These are phyloP conservation scores for Vaccinium darrowii DNA, from an alignment of 148 eudicot species.

Conservation along the genomic window DNA sequence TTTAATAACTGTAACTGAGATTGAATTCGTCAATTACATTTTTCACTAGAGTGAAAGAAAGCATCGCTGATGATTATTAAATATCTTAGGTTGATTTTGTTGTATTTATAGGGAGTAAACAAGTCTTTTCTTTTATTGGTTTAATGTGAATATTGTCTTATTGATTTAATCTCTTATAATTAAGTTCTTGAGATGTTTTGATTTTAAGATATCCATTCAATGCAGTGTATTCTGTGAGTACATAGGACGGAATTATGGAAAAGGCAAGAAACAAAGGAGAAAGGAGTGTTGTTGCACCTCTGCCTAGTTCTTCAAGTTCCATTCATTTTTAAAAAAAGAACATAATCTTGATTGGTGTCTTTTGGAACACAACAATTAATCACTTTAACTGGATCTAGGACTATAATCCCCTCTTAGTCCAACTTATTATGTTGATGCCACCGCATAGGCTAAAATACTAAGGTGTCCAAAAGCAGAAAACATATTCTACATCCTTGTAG, in stretches of 20 bases:
- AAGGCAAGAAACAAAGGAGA: background rate
- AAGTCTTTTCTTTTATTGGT: background rate
- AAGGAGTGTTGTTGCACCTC: background rate
- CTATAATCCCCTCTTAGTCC: background rate
- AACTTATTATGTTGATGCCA: background rate
- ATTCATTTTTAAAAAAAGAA: background rate
- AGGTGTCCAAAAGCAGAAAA: too few relatives aligned
- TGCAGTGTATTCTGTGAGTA: background rate
- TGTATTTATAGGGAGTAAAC: background rate
- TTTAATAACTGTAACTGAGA: background rate
- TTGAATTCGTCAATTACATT: background rate
- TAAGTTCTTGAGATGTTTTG: background rate
- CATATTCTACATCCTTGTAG: too few relatives aligned
- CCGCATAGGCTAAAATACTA: too few relatives aligned
- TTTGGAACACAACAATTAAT: background rate
- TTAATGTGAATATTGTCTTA: background rate
- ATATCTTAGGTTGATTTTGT: background rate
- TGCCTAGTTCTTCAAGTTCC: background rate
- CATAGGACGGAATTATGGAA: background rate
- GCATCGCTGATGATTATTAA: background rate
- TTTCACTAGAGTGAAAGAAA: background rate
- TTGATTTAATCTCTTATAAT: background rate
- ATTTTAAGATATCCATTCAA: background rate
- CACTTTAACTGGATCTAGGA: background rate
- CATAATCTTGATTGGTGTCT: background rate